Evolutionary conservation across 257 asterid species (phyloP).

Genomic region (Solanum chiquidenum): DNA sequence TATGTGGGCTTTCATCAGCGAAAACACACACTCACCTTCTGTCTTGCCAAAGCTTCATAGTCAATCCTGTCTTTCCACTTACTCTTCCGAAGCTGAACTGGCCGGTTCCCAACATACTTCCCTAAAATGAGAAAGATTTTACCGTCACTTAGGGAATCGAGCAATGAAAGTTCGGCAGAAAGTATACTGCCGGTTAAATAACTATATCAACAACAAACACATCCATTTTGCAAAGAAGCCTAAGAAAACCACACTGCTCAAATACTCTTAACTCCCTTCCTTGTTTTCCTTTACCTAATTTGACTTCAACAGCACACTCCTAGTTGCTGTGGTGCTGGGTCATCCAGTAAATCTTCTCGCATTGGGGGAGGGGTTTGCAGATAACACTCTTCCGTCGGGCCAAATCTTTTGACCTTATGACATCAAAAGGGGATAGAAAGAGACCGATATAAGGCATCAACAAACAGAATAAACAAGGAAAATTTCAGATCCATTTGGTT

Average conservation of each 20-base stretch:
- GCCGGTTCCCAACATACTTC: slow-evolving; percentile 89
- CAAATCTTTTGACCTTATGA: neutral
- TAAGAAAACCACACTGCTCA: neutral
- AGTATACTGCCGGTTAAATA: neutral
- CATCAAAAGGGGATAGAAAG: neutral
- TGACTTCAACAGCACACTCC: neutral
- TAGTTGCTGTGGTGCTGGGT: neutral
- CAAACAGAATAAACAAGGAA: neutral
- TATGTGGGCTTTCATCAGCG: neutral
- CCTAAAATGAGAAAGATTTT: slow-evolving; percentile 27
- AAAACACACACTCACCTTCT: slow-evolving; percentile 37
- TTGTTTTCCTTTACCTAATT: neutral
- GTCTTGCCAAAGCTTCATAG: slow-evolving; percentile 47
- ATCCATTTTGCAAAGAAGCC: neutral
- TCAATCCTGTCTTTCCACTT: slow-evolving; percentile 88
- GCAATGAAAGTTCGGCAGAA: neutral
- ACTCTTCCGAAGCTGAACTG: slow-evolving; percentile 89
- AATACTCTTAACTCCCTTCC: neutral
- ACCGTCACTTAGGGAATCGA: neutral
- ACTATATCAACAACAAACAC: neutral
- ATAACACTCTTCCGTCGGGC: neutral
- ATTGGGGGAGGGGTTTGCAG: neutral
- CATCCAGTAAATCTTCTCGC: neutral
- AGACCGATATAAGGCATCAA: neutral
- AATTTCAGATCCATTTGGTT: neutral